phyloP scores from a whole-genome alignment of 2,329 filamentous ascomycete genomes.

The Fusarium phyllophilum region DNA sequence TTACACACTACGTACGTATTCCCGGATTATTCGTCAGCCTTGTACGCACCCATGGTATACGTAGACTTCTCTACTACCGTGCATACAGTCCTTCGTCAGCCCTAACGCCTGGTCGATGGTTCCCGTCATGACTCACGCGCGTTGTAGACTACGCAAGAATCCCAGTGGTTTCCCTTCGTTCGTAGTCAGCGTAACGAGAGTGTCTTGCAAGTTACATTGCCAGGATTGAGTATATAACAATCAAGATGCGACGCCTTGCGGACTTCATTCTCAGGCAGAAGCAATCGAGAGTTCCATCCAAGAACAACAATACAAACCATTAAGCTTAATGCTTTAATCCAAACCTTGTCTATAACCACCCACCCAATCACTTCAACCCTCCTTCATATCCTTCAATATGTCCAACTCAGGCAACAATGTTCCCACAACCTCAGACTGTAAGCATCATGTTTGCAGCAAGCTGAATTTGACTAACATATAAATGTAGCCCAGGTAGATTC shows the following conservation, averaged over 20 bases:
- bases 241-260: background rate
- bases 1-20: constrained; percentile 10
- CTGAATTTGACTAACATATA: constrained; percentile 3
- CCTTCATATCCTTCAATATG: constrained; percentile 8
- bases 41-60: constrained; percentile 13
- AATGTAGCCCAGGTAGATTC: constrained; percentile 20
- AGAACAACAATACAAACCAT: background rate
- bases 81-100: constrained; percentile 3
- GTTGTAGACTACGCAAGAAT: constrained; percentile 21
- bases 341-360: background rate
- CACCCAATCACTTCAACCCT: background rate
- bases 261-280: constrained; percentile 21
- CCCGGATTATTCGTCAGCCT: constrained; percentile 28
- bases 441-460: background rate
- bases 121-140: constrained; percentile 44
- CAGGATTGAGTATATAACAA: constrained; percentile 37
- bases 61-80: background rate
- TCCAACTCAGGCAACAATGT: constrained; percentile 22
- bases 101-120: constrained; percentile 3
- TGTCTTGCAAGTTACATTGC: background rate
- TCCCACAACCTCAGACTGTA: constrained; percentile 28
- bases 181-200: background rate
- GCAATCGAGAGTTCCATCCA: background rate
- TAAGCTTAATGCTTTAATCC: constrained; percentile 6
- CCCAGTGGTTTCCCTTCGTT: background rate